Evolutionary conservation across 768 basidiomycete genomes (phyloP).

Genomic region (Rickenella mellea): DNA sequence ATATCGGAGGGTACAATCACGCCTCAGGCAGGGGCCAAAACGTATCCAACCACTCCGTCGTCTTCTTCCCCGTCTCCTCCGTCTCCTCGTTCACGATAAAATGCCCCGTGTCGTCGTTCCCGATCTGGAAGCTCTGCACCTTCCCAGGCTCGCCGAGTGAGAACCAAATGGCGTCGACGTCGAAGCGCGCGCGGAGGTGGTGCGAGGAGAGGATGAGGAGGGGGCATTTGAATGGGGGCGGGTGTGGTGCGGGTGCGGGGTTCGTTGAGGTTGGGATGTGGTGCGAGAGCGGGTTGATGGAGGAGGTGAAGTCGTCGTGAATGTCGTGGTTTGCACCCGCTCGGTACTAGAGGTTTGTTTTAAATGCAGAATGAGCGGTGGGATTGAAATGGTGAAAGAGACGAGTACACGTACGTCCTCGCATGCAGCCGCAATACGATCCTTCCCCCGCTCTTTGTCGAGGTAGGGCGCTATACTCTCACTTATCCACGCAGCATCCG

Average conservation of each 20-base stretch:
- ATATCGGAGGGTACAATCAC: not conserved
- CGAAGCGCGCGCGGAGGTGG: conserved; percentile 8
- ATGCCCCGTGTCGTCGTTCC: conserved; percentile 9
- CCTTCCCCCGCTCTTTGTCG: conserved; percentile 5
- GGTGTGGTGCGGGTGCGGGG: not conserved
- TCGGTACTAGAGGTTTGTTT: conserved; percentile 4
- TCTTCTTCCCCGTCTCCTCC: conserved; percentile 6
- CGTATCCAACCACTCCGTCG: conserved; percentile 6
- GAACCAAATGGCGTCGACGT: conserved; percentile 9
- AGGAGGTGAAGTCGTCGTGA: conserved; percentile 5
- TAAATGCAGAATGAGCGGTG: not conserved
- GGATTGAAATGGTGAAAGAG: not conserved
- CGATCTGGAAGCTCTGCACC: conserved; percentile 6
- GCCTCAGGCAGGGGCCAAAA: no score
- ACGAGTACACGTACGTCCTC: conserved; percentile 6
- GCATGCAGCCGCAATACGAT: conserved; percentile 6
- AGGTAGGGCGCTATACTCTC: conserved; percentile 9
- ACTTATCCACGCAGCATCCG: conserved; percentile 4
- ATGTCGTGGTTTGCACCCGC: conserved; percentile 11
- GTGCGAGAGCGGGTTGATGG: conserved; percentile 9
- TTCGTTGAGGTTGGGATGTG: not conserved
- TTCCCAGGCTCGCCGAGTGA: conserved; percentile 3
- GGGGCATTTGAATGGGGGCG: conserved; percentile 6
- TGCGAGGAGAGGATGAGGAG: conserved; percentile 8
- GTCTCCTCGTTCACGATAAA: conserved; percentile 10